phyloP scores from a whole-genome alignment of 352 stramenopile genomes.

The Pythium plurisporium region DNA sequence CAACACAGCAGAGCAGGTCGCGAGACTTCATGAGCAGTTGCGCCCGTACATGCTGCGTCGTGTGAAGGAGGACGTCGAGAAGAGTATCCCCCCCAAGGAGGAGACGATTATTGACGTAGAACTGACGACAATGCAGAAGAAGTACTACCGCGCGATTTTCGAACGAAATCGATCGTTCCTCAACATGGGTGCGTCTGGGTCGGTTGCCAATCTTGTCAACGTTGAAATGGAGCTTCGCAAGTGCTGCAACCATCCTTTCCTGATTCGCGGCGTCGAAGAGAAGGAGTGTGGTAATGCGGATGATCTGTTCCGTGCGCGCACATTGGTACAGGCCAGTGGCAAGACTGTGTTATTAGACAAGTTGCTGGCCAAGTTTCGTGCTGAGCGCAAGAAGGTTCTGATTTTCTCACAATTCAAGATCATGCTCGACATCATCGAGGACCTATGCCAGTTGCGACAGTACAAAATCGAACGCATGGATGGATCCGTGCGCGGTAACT shows the following conservation, averaged over 20 bases:
- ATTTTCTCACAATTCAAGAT: conserved; percentile 99
- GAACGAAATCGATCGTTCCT: conserved; percentile 95
- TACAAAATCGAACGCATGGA: conserved; percentile 99
- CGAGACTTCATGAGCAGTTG: conserved; percentile 88
- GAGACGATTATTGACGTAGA: conserved; percentile 91
- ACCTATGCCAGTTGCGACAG: too few species aligned
- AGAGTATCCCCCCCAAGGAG: conserved; percentile 83
- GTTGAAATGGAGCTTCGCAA: conserved; percentile 92
- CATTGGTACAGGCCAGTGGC: conserved; percentile 97
- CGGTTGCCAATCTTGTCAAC: conserved; percentile 89
- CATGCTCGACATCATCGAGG: too few species aligned
- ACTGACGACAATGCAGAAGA: conserved; percentile 87
- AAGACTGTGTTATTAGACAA: conserved; percentile 99
- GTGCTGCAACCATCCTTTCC: conserved; percentile 89
- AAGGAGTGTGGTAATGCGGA: conserved; percentile 65
- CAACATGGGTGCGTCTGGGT: conserved; percentile 73
- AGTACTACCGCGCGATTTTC: conserved; percentile 92
- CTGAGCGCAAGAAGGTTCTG: conserved; percentile 96
- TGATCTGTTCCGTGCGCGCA: conserved; percentile 87
- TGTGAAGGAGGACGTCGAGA: conserved; percentile 90
- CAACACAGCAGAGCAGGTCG: conserved; percentile 86
- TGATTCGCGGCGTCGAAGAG: conserved; percentile 91
- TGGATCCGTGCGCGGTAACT: conserved; percentile 92
- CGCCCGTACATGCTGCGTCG: conserved; percentile 87
- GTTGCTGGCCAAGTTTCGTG: conserved; percentile 95